Evolutionary conservation across 2,329 filamentous ascomycete genomes (phyloP).

Genomic region (Fusarium clavum): DNA sequence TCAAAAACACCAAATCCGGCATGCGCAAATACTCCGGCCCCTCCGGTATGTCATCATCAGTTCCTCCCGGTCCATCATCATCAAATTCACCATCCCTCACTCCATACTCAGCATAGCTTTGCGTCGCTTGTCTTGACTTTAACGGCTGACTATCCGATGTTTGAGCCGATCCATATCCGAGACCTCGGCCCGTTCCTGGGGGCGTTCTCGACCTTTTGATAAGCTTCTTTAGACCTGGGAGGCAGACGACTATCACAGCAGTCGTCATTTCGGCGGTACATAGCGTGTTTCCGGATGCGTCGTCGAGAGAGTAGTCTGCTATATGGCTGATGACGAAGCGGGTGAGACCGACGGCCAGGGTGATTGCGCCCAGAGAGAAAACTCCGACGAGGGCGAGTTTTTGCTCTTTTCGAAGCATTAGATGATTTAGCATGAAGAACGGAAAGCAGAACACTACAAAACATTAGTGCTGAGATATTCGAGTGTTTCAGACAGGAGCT

Average conservation of each 20-base stretch:
- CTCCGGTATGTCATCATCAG: neutral
- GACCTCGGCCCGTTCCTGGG: accelerated
- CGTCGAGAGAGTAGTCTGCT: neutral
- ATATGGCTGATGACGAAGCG: constrained; percentile 3
- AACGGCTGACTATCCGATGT: neutral
- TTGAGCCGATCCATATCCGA: neutral
- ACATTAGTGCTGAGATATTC: too few species aligned
- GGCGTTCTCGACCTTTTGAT: neutral
- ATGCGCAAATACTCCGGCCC: neutral
- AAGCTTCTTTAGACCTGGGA: constrained; percentile 13
- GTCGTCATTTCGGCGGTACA: constrained; percentile 22
- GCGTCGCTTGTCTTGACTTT: neutral
- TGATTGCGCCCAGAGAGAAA: constrained; percentile 23
- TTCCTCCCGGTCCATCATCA: neutral
- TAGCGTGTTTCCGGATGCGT: constrained; percentile 4
- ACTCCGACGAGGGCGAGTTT: constrained; percentile 4
- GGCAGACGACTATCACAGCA: constrained; percentile 8
- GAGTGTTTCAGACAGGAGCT: accelerated
- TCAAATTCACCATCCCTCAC: constrained; percentile 22
- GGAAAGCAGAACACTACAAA: constrained; percentile 14
- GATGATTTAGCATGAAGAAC: constrained; percentile 5
- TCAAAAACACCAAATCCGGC: neutral
- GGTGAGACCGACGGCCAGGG: neutral
- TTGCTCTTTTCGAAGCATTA: constrained; percentile 8
- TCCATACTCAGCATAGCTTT: constrained; percentile 17